phyloP scores from a whole-genome alignment of 2,329 filamentous ascomycete species.

The Dryadomyces quercivorus region DNA sequence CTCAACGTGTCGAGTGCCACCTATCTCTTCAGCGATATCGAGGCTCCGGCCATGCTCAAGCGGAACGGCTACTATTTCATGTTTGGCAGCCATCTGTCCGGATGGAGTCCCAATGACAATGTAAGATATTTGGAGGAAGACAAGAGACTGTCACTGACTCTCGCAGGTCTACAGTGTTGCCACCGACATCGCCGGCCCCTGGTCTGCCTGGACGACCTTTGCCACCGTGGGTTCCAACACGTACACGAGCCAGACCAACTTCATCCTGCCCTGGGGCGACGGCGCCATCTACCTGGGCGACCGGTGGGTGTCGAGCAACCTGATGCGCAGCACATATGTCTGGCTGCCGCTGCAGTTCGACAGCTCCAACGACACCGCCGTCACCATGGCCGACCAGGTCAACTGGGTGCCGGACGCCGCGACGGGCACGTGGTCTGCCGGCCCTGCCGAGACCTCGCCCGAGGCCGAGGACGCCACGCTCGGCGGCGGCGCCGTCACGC shows the following conservation, averaged over 20 bases:
- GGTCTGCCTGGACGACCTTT: slow-evolving; percentile 36
- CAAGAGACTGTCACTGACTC: not conserved
- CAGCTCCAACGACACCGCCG: slow-evolving; percentile 23
- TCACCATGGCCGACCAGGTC: slow-evolving; percentile 37
- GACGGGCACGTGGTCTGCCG: slow-evolving; percentile 17
- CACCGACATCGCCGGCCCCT: not conserved
- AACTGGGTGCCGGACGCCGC: slow-evolving; percentile 35
- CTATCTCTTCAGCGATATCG: slow-evolving; percentile 24
- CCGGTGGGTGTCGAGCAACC: slow-evolving; percentile 38
- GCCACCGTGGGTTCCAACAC: slow-evolving; percentile 32
- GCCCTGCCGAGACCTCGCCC: slow-evolving; percentile 21
- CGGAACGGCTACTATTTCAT: slow-evolving; percentile 38
- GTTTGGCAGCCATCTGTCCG: slow-evolving; percentile 34
- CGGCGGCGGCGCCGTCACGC: slow-evolving; percentile 32
- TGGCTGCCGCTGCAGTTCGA: slow-evolving; percentile 43
- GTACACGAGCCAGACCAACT: slow-evolving; percentile 38
- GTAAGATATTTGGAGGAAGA: slow-evolving; percentile 5
- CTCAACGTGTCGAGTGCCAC: slow-evolving; percentile 9
- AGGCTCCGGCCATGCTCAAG: slow-evolving; percentile 41
- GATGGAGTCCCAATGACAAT: slow-evolving; percentile 40
- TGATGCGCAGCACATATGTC: slow-evolving; percentile 44
- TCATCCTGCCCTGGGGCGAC: slow-evolving; percentile 24
- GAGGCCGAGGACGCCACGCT: slow-evolving; percentile 9
- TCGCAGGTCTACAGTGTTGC: slow-evolving; percentile 20
- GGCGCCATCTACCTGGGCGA: slow-evolving; percentile 40